Conservation (phyloP, 768 basidiomycete genomes). For the Steccherinum ochraceum region DNA sequence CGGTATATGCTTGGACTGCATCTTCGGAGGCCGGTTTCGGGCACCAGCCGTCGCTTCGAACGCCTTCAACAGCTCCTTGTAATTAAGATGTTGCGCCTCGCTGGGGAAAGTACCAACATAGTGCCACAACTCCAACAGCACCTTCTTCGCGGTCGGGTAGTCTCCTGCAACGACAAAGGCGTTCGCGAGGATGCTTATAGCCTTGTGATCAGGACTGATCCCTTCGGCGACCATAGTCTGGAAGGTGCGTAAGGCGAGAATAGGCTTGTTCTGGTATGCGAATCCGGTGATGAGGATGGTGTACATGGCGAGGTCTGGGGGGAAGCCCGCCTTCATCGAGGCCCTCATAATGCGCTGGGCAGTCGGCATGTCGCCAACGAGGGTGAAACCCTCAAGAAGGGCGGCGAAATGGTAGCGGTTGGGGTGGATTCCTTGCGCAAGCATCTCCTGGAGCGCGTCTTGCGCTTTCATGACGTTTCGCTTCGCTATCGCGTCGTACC, state of each 20-base stretch:
- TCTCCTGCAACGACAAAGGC: constrained; percentile 58
- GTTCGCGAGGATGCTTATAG: constrained; percentile 64
- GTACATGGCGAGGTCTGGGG: constrained; percentile 62
- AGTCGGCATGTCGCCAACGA: constrained; percentile 48
- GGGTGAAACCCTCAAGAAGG: constrained; percentile 69
- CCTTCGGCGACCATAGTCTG: constrained; percentile 55
- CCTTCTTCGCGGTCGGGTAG: constrained; percentile 40
- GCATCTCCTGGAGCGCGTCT: constrained; percentile 49
- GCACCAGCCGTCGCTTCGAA: constrained; percentile 28
- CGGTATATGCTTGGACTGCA: no score
- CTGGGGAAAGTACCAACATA: constrained; percentile 54
- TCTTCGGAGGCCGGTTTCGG: no score
- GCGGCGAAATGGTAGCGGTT: constrained; percentile 68
- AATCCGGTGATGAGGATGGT: constrained; percentile 73
- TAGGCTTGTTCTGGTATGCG: constrained; percentile 52
- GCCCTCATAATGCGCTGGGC: constrained; percentile 53
- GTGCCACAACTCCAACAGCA: constrained; percentile 60
- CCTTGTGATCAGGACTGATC: constrained; percentile 61
- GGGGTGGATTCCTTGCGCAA: constrained; percentile 64
- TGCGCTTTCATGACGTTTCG: constrained; percentile 37
- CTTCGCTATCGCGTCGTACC: constrained; percentile 50
- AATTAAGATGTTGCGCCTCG: not conserved
- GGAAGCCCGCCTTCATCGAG: constrained; percentile 42
- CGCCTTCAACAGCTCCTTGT: constrained; percentile 27
- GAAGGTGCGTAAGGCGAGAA: constrained; percentile 48